These are phyloP conservation scores for Oryza longistaminata DNA, from an alignment of 176 grass and related monocot species.

Conservation along the genomic window DNA sequence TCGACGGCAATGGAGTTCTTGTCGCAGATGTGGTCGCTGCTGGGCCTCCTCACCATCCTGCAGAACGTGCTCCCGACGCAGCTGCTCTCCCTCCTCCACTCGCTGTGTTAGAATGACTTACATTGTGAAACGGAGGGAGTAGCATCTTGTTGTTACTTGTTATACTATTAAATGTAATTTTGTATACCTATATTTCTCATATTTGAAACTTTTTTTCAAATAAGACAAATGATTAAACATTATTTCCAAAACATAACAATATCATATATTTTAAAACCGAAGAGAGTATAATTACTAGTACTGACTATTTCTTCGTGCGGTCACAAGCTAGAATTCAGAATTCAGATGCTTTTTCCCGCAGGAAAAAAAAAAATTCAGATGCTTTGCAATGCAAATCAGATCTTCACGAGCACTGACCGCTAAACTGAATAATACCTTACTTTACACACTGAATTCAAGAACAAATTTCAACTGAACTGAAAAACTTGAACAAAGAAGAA, in stretches of 20 bases:
- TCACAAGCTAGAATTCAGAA: background rate
- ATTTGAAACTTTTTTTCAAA: no score
- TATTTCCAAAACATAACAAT: no score
- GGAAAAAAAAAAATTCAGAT: background rate
- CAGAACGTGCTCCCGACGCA: slow-evolving; percentile 96
- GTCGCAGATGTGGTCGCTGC: slow-evolving; percentile 94
- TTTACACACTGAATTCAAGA: background rate
- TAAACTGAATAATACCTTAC: background rate
- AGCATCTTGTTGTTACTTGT: no score
- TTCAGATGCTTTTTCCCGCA: background rate
- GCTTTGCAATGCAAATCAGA: background rate
- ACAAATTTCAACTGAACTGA: background rate
- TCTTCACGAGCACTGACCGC: background rate
- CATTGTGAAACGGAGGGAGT: no score
- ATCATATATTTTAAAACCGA: no score
- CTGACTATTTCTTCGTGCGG: background rate
- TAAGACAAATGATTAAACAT: background rate
- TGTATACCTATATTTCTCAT: no score
- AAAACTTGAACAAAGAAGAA: background rate
- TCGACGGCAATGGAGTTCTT: slow-evolving; percentile 68
- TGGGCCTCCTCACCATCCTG: slow-evolving; percentile 94
- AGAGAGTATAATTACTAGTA: no score
- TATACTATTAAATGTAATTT: no score
- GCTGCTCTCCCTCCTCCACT: slow-evolving; percentile 83
- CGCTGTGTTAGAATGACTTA: slow-evolving; percentile 36